These are phyloP conservation scores for Aspergillus persii DNA, from an alignment of 2,329 filamentous ascomycete species.

Conservation along the genomic window DNA sequence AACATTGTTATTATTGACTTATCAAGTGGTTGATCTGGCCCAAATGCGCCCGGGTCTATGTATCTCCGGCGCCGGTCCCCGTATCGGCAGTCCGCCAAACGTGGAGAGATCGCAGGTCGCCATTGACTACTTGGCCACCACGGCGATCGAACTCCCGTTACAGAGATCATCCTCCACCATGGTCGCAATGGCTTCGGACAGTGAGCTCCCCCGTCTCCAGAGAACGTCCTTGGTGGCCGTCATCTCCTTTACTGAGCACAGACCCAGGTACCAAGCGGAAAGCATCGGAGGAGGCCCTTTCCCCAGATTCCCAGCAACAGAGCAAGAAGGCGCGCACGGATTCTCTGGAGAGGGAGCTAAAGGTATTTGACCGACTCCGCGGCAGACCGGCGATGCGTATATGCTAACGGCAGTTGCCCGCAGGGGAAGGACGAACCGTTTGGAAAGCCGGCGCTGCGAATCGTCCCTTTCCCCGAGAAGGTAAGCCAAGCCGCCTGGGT, in stretches of 20 bases:
- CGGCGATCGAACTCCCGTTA: neutral
- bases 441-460: slow-evolving; percentile 56
- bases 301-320: slow-evolving; percentile 42
- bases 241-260: slow-evolving; percentile 9
- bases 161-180: slow-evolving; percentile 17
- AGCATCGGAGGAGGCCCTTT: slow-evolving; percentile 49
- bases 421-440: slow-evolving; percentile 39
- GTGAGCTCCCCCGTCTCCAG: slow-evolving; percentile 23
- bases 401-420: neutral
- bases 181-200: slow-evolving; percentile 30
- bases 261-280: slow-evolving; percentile 45
- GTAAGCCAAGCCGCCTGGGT: slow-evolving; percentile 41
- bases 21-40: slow-evolving; percentile 20
- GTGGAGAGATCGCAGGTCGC: slow-evolving; percentile 15
- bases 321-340: slow-evolving; percentile 51
- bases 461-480: slow-evolving; percentile 88
- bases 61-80: slow-evolving; percentile 21
- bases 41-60: slow-evolving; percentile 20
- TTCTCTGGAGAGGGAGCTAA: slow-evolving; percentile 39
- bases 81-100: slow-evolving; percentile 13
- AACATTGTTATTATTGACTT: neutral
- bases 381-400: neutral
- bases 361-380: slow-evolving; percentile 22
- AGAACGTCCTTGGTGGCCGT: neutral
- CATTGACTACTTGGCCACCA: neutral